Percentiles rank a stretch among this genome's conserved stretches.
Conservation (phyloP, 2,329 filamentous ascomycete species). For the Huntiella savannae region DNA sequence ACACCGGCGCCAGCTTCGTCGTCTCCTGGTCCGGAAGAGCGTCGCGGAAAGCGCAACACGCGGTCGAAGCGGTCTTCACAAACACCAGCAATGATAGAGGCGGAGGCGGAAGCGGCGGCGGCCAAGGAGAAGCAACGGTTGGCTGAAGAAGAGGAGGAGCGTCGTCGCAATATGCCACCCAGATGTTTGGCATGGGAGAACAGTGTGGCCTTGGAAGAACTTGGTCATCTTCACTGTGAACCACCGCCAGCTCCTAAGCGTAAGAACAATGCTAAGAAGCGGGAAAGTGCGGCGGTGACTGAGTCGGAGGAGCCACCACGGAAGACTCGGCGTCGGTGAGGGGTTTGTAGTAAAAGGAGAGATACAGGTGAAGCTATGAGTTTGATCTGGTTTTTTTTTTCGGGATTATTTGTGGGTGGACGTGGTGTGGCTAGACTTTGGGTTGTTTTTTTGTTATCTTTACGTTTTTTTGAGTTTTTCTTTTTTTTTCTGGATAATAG, state of each 20-base stretch:
- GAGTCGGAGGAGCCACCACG: slow-evolving; percentile 14
- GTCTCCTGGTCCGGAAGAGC: neutral
- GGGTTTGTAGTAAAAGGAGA: neutral
- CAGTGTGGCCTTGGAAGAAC: slow-evolving; percentile 34
- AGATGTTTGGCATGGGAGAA: slow-evolving; percentile 37
- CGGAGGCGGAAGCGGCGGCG: neutral
- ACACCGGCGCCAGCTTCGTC: neutral
- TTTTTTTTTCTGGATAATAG: slow-evolving; percentile 1
- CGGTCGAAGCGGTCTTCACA: slow-evolving; percentile 5
- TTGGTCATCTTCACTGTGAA: slow-evolving; percentile 38
- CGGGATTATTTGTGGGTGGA: too few species aligned
- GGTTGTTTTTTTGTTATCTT: too few species aligned
- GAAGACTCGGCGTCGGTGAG: slow-evolving; percentile 14
- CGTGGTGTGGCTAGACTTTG: too few species aligned
- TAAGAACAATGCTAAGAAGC: slow-evolving; percentile 31
- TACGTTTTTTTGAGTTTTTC: slow-evolving; percentile 2
- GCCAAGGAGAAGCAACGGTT: slow-evolving; percentile 11
- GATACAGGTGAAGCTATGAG: too few species aligned
- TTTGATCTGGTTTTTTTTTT: too few species aligned
- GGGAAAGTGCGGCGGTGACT: slow-evolving; percentile 21
- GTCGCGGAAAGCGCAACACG: slow-evolving; percentile 1
- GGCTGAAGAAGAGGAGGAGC: slow-evolving; percentile 21
- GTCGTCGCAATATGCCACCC: slow-evolving; percentile 26
- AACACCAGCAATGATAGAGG: neutral
- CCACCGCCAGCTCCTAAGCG: slow-evolving; percentile 26